These are phyloP conservation scores for Cytospora piceae DNA, from an alignment of 2,329 filamentous ascomycete species.

Conservation along the genomic window DNA sequence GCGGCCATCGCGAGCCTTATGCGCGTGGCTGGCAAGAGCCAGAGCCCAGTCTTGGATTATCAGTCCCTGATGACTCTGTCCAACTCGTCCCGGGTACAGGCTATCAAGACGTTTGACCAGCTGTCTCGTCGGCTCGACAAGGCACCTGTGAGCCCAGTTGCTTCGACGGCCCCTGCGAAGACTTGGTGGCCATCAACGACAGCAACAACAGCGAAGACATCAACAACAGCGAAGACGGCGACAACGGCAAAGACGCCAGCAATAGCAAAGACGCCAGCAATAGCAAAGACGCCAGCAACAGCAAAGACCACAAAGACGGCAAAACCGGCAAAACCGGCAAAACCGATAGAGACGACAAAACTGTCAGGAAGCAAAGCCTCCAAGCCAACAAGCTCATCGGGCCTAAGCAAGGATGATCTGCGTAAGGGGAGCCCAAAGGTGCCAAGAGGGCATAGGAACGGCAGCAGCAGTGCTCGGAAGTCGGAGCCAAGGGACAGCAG, in stretches of 20 bases:
- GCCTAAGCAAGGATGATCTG: conserved; percentile 10
- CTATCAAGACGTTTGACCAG: conserved; percentile 52
- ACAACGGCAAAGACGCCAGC: too few relatives aligned
- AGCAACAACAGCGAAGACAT: not conserved
- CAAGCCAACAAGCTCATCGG: conserved; percentile 8
- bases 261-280: too few relatives aligned
- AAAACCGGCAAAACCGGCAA: not conserved
- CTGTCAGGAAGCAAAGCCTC: conserved; percentile 12
- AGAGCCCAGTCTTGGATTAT: conserved; percentile 47
- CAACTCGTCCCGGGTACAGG: conserved; percentile 51
- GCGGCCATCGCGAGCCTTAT: conserved; percentile 47
- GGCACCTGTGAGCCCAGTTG: conserved; percentile 33
- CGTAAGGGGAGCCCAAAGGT: not conserved
- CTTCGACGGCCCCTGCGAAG: conserved; percentile 13
- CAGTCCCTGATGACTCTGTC: conserved; percentile 52
- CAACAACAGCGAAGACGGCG: too few relatives aligned
- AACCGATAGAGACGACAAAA: not conserved
- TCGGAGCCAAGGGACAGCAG: not conserved
- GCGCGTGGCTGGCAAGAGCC: conserved; percentile 40
- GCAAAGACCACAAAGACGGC: not conserved
- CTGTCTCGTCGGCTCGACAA: conserved; percentile 44
- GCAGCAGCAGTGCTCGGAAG: not conserved
- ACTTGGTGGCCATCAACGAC: conserved; percentile 26
- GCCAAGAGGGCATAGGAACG: conserved; percentile 1
- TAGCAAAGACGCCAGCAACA: too few relatives aligned